Evolutionary conservation across 441 rosid genomes (phyloP).

Genomic region (Bocquillonia castaneifolia): DNA sequence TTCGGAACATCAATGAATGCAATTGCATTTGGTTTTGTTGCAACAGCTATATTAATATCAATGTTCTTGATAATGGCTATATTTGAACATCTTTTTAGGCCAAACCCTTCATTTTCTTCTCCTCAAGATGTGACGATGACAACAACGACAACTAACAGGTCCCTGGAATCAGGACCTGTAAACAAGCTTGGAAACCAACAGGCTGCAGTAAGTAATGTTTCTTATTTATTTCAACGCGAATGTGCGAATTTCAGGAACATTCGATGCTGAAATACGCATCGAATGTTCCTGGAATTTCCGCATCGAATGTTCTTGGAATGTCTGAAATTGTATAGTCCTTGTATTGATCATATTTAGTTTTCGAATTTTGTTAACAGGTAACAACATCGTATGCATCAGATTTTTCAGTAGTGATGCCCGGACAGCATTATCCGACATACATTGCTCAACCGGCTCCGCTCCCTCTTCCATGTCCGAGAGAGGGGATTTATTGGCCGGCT

Average conservation of each 20-base stretch:
- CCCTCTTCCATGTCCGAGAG: conserved; percentile 76
- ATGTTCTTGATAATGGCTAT: conserved; percentile 96
- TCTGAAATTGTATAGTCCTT: no score
- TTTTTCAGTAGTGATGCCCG: conserved; percentile 90
- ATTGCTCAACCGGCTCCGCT: conserved; percentile 89
- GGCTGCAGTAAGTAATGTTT: conserved; percentile 36
- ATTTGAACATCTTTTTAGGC: conserved; percentile 72
- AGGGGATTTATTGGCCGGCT: conserved; percentile 60
- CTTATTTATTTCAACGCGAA: not conserved
- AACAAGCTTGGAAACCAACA: conserved; percentile 37
- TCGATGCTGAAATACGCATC: no score
- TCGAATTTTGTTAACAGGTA: conserved; percentile 37
- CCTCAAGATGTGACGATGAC: conserved; percentile 39
- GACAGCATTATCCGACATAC: conserved; percentile 63
- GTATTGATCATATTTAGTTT: not conserved
- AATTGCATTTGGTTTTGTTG: conserved; percentile 87
- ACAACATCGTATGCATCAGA: conserved; percentile 42
- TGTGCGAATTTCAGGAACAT: no score
- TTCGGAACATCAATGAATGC: conserved; percentile 79
- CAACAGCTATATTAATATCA: conserved; percentile 92
- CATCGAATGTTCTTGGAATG: no score
- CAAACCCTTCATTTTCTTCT: conserved; percentile 53
- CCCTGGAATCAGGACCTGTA: conserved; percentile 27
- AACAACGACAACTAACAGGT: conserved; percentile 8
- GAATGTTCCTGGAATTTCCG: not conserved